Conservation (phyloP, 2,329 filamentous ascomycete species). For the Rachicladosporium sp. region DNA sequence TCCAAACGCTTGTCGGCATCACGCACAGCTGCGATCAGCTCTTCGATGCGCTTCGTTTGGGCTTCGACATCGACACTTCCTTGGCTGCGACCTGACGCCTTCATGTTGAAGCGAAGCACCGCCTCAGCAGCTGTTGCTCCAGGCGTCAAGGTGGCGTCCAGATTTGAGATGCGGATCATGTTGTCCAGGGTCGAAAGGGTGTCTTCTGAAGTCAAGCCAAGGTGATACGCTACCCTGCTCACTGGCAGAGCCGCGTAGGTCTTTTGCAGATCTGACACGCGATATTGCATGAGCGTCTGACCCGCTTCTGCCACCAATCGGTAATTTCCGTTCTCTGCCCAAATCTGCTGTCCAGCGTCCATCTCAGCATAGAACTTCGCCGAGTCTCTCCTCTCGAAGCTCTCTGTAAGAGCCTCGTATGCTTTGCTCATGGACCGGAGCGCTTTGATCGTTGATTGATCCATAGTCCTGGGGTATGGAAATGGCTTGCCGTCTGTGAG, state of each 20-base stretch:
- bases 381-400: slow-evolving; percentile 52
- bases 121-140: slow-evolving; percentile 25
- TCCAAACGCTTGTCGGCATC: slow-evolving; percentile 44
- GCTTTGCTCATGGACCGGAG: slow-evolving; percentile 50
- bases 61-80: slow-evolving; percentile 29
- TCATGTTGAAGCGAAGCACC: slow-evolving; percentile 41
- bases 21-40: slow-evolving; percentile 39
- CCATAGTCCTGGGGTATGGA: slow-evolving; percentile 44
- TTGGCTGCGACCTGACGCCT: slow-evolving; percentile 17
- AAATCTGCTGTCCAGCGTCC: slow-evolving; percentile 41
- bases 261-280: slow-evolving; percentile 58
- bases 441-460: slow-evolving; percentile 40
- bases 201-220: slow-evolving; percentile 38
- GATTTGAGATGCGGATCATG: slow-evolving; percentile 38
- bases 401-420: slow-evolving; percentile 57
- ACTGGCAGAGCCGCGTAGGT: slow-evolving; percentile 57
- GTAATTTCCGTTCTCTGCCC: slow-evolving; percentile 53
- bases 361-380: slow-evolving; percentile 52
- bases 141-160: slow-evolving; percentile 41
- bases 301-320: slow-evolving; percentile 59
- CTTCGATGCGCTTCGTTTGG: slow-evolving; percentile 39
- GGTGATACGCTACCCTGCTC: slow-evolving; percentile 38
- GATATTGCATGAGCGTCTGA: slow-evolving; percentile 60
- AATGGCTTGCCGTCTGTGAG: slow-evolving; percentile 53
- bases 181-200: slow-evolving; percentile 42